phyloP scores from a whole-genome alignment of 768 basidiomycete species.

The Russula dissimulans region DNA sequence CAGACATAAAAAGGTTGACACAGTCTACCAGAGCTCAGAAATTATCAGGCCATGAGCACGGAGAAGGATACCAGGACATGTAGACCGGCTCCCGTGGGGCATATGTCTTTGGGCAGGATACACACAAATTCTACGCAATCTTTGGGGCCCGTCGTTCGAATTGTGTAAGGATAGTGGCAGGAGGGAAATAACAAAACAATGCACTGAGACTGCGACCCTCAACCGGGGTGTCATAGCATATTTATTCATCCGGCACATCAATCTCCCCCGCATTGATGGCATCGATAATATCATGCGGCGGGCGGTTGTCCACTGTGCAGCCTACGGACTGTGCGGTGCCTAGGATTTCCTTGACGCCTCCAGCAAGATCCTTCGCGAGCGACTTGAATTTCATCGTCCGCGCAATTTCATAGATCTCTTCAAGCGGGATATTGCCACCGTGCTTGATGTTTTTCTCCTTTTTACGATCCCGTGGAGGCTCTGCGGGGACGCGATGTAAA shows the following conservation, averaged over 20 bases:
- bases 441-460: constrained; percentile 99
- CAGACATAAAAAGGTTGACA: too few species aligned
- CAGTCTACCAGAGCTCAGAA: too few species aligned
- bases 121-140: not conserved
- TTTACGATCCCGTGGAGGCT: constrained; percentile 98
- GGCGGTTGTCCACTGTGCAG: constrained; percentile 90
- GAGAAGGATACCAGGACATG: not conserved
- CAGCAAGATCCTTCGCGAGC: constrained; percentile 82
- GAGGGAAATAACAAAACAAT: constrained; percentile 9
- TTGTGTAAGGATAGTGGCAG: constrained; percentile 6
- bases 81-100: not conserved
- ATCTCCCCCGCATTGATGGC: constrained; percentile 76
- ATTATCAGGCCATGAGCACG: not conserved
- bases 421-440: constrained; percentile 84
- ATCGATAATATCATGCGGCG: constrained; percentile 90
- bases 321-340: constrained; percentile 96
- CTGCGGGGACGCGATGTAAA: constrained; percentile 31
- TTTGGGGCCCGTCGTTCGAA: not conserved
- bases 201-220: constrained; percentile 1
- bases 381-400: constrained; percentile 95
- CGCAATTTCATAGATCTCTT: constrained; percentile 92
- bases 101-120: too few species aligned
- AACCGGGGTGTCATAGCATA: not conserved
- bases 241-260: constrained; percentile 79
- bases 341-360: constrained; percentile 93